Evolutionary conservation across 2,329 filamentous ascomycete genomes (phyloP), one percentile per base, ranked within the genome.

Genomic region (Xylaria sp.): DNA sequence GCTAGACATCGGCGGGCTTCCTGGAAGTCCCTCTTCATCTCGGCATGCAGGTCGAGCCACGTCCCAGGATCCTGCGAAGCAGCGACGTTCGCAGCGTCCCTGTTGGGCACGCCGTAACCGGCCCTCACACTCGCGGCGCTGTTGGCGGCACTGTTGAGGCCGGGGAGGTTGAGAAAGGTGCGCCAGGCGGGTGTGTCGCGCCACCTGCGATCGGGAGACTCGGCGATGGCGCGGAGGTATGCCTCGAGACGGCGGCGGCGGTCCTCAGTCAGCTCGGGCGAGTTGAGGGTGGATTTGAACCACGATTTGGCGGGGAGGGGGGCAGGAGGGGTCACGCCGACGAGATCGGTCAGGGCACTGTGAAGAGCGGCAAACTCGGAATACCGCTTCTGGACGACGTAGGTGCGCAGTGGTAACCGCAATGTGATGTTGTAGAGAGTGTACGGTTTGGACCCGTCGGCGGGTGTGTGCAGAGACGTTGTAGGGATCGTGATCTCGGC

Each of bases 391-490:
- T 90, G 88, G 5, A 94, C 84, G 70, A 91, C 90, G 73, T 90
- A 92, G 4, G 91, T 91, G 54, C 91, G 89, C 15, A 95, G 85
- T 0, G 92, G 92, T 1, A 94, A 88, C 57, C 91, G 89, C 66
- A 96, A 84, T 25, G 88, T 89, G 78, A 94, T 90, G 78, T 92
- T 92, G 83, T 94, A 95, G 70, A 90, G 85, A 0, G 92, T 94
- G 78, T 89, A 93, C 0, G 90, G 85, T 74, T 93, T 92, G 69
- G 84, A 82, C 69, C 83, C 83, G 65, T 84, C 81, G 60, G 81
- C 66, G 2, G 81, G 77, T 0, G 78, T 78, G 59, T 85, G 83
- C 65, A 87, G 79, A 69, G 86, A 89, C 55, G 89, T 90, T n/a
- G 87, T 87, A 11, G 88, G 88, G 71, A 91, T 90, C 67, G 86